Evolutionary conservation across 176 grass and related monocot genomes (phyloP).

Genomic region (Eragrostis curvula): DNA sequence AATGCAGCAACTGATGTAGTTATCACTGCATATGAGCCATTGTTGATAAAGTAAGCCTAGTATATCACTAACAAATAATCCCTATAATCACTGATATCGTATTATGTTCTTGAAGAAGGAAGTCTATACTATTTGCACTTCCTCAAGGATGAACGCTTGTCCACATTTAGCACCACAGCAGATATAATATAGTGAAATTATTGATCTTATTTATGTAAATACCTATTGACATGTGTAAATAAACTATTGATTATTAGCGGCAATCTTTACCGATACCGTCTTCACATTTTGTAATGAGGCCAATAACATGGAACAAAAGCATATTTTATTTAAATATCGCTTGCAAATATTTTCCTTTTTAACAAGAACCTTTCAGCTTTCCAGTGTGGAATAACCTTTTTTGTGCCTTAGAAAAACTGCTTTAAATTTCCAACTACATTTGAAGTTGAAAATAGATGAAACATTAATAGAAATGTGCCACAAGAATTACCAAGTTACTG

Average conservation of each 20-base stretch:
- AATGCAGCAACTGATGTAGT: conserved; percentile 79
- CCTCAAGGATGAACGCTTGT: neutral
- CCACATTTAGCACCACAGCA: neutral
- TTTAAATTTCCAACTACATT: neutral
- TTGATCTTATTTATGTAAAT: neutral
- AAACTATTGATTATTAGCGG: neutral
- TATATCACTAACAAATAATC: neutral
- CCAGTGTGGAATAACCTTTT: neutral
- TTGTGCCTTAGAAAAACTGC: neutral
- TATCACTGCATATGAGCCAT: conserved; percentile 68
- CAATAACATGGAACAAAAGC: neutral
- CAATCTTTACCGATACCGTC: neutral
- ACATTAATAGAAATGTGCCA: neutral
- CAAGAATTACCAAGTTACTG: neutral
- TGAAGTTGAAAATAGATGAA: neutral
- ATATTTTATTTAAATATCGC: neutral
- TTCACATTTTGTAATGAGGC: neutral
- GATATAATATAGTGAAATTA: neutral
- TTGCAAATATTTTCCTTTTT: neutral
- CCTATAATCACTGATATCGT: neutral
- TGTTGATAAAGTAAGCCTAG: conserved; percentile 70
- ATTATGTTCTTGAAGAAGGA: neutral
- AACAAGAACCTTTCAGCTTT: neutral
- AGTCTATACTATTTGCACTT: neutral
- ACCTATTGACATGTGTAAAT: neutral